phyloP scores from a whole-genome alignment of 306 rosid species.

The Lathyrus sativus region DNA sequence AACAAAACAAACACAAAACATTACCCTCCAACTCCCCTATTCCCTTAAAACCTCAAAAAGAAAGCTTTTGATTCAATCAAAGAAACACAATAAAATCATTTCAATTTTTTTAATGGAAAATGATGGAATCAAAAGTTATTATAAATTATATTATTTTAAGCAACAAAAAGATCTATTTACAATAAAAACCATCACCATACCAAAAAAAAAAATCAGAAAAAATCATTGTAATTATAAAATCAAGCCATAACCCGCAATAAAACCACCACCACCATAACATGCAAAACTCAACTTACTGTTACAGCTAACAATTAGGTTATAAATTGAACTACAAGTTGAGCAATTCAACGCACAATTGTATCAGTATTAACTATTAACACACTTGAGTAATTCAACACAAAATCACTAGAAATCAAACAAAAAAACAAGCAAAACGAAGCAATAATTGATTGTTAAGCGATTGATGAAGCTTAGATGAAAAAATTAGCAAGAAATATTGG shows the following conservation, averaged over 20 bases:
- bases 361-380: too few species aligned
- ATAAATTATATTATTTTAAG: not conserved
- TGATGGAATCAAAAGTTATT: not conserved
- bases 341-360: not conserved
- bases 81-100: conserved; percentile 6
- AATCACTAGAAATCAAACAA: not conserved
- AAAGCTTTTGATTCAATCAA: not conserved
- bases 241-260: not conserved
- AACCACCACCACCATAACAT: conserved; percentile 13
- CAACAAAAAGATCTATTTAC: not conserved
- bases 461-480: conserved; percentile 9
- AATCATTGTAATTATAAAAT: not conserved
- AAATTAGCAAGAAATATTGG: not conserved
- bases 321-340: conserved; percentile 22
- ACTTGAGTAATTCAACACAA: not conserved
- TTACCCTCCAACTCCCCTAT: conserved; percentile 21
- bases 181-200: not conserved
- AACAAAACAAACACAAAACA: conserved; percentile 40
- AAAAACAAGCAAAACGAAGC: not conserved
- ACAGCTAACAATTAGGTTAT: not conserved
- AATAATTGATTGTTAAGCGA: not conserved
- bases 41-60: conserved; percentile 33
- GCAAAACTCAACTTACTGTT: conserved; percentile 19
- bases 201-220: not conserved
- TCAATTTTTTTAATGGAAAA: not conserved